Evolutionary conservation across 345 rosid species (phyloP).

Genomic region (Euphorbia pulcherrima): DNA sequence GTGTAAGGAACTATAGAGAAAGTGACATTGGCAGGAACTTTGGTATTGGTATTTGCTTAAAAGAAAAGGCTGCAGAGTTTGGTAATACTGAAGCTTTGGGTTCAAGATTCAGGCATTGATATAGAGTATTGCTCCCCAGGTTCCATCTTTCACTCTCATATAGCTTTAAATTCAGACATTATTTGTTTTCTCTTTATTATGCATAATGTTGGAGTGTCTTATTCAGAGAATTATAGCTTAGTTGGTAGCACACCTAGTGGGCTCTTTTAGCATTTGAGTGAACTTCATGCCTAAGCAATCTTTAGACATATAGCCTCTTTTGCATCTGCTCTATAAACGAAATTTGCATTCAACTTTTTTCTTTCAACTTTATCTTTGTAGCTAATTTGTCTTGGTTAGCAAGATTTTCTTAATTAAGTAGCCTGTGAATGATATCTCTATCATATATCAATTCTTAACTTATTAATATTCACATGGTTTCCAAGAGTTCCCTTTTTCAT

Average conservation of each 20-base stretch:
- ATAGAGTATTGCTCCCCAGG: slow-evolving; percentile 8
- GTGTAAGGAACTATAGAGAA: slow-evolving; percentile 27
- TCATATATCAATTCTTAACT: not conserved
- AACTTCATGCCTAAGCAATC: slow-evolving; percentile 35
- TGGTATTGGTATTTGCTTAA: slow-evolving; percentile 56
- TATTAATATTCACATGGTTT: not conserved
- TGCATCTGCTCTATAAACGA: slow-evolving; percentile 4
- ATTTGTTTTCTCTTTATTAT: not conserved
- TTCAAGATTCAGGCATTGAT: slow-evolving; percentile 46
- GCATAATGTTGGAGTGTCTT: slow-evolving; percentile 14
- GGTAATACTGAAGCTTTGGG: slow-evolving; percentile 63
- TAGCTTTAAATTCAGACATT: slow-evolving; percentile 3
- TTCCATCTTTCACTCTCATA: slow-evolving; percentile 10
- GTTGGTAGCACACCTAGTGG: slow-evolving; percentile 10
- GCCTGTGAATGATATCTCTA: slow-evolving; percentile 1
- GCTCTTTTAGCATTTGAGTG: slow-evolving; percentile 14
- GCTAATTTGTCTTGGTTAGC: not conserved
- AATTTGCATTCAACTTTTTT: not conserved
- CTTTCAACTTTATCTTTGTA: too few relatives aligned
- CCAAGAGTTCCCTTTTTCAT: not conserved
- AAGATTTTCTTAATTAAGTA: slow-evolving; percentile 3
- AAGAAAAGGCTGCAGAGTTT: slow-evolving; percentile 67
- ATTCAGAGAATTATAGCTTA: slow-evolving; percentile 15
- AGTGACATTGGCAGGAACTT: slow-evolving; percentile 26
- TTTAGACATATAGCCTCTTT: not conserved